phyloP scores from a whole-genome alignment of 139 green algal genomes.

The Chlamydomonas schloesseri region DNA sequence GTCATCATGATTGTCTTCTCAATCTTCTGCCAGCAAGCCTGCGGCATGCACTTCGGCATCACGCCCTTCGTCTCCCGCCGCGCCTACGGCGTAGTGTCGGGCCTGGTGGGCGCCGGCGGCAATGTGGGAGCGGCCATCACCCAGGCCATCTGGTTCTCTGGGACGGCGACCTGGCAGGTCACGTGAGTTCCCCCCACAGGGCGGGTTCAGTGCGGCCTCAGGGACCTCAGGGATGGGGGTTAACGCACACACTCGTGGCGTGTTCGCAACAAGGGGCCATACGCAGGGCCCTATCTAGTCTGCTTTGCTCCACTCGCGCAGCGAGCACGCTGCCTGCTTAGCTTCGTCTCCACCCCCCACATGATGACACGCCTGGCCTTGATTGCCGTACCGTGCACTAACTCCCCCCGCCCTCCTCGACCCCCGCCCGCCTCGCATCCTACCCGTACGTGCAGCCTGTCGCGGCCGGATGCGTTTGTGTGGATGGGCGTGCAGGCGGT shows the following conservation, averaged over 20 bases:
- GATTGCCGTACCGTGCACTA: too few relatives aligned
- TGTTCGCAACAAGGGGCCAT: too few relatives aligned
- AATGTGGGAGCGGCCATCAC: conserved; percentile 90
- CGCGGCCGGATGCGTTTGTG: conserved; percentile 75
- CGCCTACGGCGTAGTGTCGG: conserved; percentile 87
- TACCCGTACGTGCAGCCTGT: conserved; percentile 42
- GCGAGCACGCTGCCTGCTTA: too few relatives aligned
- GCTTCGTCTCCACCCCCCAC: too few relatives aligned
- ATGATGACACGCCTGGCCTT: too few relatives aligned
- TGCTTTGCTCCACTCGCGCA: too few relatives aligned
- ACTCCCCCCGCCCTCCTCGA: too few relatives aligned
- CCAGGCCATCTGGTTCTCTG: conserved; percentile 91
- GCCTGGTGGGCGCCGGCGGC: conserved; percentile 92
- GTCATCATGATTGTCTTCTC: conserved; percentile 88
- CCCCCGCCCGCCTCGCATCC: neutral
- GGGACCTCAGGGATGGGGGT: too few relatives aligned
- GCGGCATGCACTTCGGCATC: conserved; percentile 83
- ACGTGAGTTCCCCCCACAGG: conserved; percentile 33
- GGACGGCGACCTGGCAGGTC: conserved; percentile 6
- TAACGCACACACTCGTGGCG: too few relatives aligned
- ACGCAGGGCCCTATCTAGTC: neutral
- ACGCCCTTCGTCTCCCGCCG: conserved; percentile 92
- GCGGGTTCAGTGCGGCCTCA: too few relatives aligned
- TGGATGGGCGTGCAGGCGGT: conserved; percentile 94
- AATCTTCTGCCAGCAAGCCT: conserved; percentile 80